Percentiles rank a stretch among this genome's conserved stretches.
Evolutionary conservation across 2,329 filamentous ascomycete species (phyloP).

Genomic region (Arthrobotrys iridis): DNA sequence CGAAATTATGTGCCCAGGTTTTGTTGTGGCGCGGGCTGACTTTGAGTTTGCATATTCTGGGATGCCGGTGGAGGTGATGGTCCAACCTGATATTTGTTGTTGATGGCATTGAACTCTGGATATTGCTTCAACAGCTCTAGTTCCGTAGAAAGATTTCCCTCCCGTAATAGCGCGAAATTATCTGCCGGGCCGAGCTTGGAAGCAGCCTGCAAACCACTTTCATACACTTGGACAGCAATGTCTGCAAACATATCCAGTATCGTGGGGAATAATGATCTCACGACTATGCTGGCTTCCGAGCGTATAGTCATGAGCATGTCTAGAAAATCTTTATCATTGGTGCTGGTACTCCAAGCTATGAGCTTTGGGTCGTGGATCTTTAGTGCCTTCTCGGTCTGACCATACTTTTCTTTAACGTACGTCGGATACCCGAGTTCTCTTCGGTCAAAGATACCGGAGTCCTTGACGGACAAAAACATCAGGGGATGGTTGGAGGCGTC

Average conservation of each 20-base stretch:
- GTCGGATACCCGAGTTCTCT: not conserved
- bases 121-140: not conserved
- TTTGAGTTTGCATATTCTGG: no score
- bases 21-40: no score
- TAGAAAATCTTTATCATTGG: not conserved
- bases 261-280: not conserved
- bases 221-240: not conserved
- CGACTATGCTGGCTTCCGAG: not conserved
- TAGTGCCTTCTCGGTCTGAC: not conserved
- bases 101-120: not conserved
- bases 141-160: not conserved
- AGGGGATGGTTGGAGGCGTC: no score
- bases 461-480: no score
- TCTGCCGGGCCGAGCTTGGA: not conserved
- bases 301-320: not conserved
- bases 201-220: not conserved
- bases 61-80: not conserved
- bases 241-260: conserved; percentile 25
- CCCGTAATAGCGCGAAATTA: not conserved
- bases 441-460: not conserved
- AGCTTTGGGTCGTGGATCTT: not conserved
- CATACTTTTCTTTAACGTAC: not conserved
- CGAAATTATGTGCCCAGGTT: no score
- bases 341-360: not conserved
- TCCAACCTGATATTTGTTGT: not conserved